Conservation (phyloP, 2,329 filamentous ascomycete species). For the Ceratocystiopsis minuta region DNA sequence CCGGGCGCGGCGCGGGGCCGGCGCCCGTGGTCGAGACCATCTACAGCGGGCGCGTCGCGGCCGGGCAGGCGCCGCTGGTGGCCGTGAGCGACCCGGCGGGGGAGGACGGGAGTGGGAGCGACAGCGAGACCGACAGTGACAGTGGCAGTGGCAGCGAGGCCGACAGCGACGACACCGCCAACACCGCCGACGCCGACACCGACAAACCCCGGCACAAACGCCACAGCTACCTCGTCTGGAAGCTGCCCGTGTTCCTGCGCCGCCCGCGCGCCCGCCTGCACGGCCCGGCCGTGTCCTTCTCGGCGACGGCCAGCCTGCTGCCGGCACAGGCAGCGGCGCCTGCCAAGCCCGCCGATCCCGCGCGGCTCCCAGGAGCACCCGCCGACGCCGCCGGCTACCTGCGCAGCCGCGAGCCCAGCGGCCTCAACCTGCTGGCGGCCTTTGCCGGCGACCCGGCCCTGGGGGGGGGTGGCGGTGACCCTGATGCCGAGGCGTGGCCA, state of each 20-base stretch:
- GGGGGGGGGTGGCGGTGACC: slow-evolving; percentile 20
- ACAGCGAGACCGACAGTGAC: slow-evolving; percentile 9
- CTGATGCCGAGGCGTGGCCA: slow-evolving; percentile 28
- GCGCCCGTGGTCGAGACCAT: slow-evolving; percentile 36
- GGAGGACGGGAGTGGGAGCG: slow-evolving; percentile 6
- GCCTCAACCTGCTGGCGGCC: slow-evolving; percentile 60
- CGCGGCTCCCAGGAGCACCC: no score
- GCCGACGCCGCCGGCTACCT: slow-evolving; percentile 33
- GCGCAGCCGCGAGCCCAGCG: slow-evolving; percentile 47
- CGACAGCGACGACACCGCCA: slow-evolving; percentile 10
- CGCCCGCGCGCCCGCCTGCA: slow-evolving; percentile 48
- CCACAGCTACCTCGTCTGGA: slow-evolving; percentile 40
- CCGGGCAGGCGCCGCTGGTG: slow-evolving; percentile 31
- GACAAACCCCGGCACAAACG: slow-evolving; percentile 12
- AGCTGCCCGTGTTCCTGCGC: slow-evolving; percentile 35
- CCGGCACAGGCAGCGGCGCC: slow-evolving; percentile 28
- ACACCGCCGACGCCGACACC: slow-evolving; percentile 7
- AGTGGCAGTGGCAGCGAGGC: background rate
- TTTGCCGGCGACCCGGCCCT: slow-evolving; percentile 49
- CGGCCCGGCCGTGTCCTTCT: slow-evolving; percentile 46
- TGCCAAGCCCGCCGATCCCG: no score
- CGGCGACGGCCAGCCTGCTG: slow-evolving; percentile 41
- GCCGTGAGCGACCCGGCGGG: slow-evolving; percentile 22
- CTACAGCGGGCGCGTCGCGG: slow-evolving; percentile 33
- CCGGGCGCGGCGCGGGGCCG: slow-evolving; percentile 25